Base-by-base conservation (phyloP, 192 early-diverging fungal species). In the Podila minutissima region DNA sequence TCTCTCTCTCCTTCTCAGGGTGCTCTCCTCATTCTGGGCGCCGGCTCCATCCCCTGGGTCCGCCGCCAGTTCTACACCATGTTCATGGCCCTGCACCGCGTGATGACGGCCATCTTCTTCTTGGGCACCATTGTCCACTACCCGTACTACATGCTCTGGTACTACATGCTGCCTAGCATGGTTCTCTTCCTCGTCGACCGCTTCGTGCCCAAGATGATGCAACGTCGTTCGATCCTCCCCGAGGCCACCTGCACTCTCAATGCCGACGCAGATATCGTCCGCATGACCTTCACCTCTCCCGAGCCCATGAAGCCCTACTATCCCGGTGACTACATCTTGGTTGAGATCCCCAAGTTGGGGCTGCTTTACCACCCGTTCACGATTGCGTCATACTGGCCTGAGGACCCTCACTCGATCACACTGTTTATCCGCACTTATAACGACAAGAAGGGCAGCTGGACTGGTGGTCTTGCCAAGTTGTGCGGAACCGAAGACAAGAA, bases 301-400 rank as follows among this genome's bases (percentile, higher is more conserved):
- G 77, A 81, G 28, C 77, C 77, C 4, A 81, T 81, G 77, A 81
- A 81, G 28, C 77, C 77, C 31, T 81, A 81, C 28, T 81, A 81
- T 33, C 77, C 77, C 13, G 77, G 77, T 19, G 77, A 81, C n/a
- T 81, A 81, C 19, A 81, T 81, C 64, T 3, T 64, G 33, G 71
- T 81, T 3, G 60, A 69, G 28, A 31, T 81, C 4, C 77, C 77
- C 12, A 67, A 72, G 49, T 24, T 81, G 13, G 77, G 77, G 0
- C 31, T 31, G 2, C 7, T 81, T 9, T 73, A 69, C 29, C 77
- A 81, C 61, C 77, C 77, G 20, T 81, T 81, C 28, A 81, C 77
- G 4, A 73, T 81, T 57, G 77, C 77, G 0, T 69, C 66, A 19
- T 81, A 81, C 41, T 81, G 77, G 77, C 66, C 77, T 8, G 77